Percentiles rank a stretch among this genome's conserved stretches.
Conservation (phyloP, 192 early-diverging fungal species). For the Backusella macrospora region DNA sequence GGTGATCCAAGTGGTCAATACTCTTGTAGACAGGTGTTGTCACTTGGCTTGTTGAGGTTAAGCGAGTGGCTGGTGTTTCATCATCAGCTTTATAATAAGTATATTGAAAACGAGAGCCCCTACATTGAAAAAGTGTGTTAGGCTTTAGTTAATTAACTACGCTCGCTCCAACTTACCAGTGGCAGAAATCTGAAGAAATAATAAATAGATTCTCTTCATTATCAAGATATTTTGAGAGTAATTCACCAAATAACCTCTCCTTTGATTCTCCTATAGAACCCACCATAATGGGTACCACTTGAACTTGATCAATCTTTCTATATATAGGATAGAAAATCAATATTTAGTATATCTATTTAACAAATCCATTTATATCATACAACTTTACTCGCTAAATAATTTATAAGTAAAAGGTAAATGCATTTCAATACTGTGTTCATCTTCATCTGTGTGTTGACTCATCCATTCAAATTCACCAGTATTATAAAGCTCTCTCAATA, state of each 20-base stretch:
- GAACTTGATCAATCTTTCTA: constrained; percentile 57
- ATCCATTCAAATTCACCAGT: constrained; percentile 73
- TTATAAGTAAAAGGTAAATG: constrained; percentile 91
- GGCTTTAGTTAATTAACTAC: background rate
- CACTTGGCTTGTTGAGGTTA: constrained; percentile 13
- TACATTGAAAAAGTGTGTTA: constrained; percentile 20
- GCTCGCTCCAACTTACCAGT: constrained; percentile 61
- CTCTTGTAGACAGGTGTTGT: constrained; percentile 71
- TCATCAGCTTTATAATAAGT: constrained; percentile 59
- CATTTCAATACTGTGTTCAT: constrained; percentile 98
- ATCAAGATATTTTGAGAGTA: constrained; percentile 76
- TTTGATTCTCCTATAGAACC: constrained; percentile 65
- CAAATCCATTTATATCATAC: background rate
- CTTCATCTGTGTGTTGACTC: constrained; percentile 73
- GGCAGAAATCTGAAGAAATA: constrained; percentile 97
- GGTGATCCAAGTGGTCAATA: constrained; percentile 78
- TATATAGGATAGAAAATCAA: background rate
- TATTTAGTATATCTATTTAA: background rate
- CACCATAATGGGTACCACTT: constrained; percentile 90
- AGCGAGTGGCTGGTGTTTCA: constrained; percentile 13
- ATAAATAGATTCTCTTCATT: constrained; percentile 81
- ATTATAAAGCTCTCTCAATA: constrained; percentile 62
- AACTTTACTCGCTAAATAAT: constrained; percentile 67
- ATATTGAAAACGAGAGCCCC: constrained; percentile 86
- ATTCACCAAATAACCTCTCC: constrained; percentile 69